These are phyloP conservation scores for Arbutus unedo DNA, from an alignment of 148 eudicot genomes.

Conservation along the genomic window DNA sequence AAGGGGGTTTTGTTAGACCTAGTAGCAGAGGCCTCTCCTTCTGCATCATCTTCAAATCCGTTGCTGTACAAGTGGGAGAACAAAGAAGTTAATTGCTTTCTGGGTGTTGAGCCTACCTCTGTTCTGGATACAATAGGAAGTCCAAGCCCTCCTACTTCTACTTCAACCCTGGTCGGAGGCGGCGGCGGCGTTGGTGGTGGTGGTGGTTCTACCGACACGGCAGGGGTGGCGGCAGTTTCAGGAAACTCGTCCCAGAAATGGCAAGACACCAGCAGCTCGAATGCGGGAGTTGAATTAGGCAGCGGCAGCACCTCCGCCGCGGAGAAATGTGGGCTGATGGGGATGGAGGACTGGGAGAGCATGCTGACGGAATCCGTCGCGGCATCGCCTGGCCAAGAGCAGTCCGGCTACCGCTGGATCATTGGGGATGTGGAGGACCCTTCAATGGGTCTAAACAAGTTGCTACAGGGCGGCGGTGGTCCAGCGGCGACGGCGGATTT, in stretches of 20 bases:
- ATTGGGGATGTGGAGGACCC: conserved; percentile 78
- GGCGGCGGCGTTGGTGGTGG: conserved; percentile 26
- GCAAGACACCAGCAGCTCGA: conserved; percentile 31
- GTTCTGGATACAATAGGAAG: conserved; percentile 66
- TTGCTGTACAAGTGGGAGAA: neutral
- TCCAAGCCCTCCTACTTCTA: conserved; percentile 63
- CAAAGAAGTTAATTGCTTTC: conserved; percentile 4
- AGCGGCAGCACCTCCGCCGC: conserved; percentile 16
- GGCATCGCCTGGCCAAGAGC: conserved; percentile 51
- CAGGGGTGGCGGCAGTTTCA: conserved; percentile 58
- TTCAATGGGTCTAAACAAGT: conserved; percentile 52
- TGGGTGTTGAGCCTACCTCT: conserved; percentile 56
- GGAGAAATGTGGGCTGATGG: conserved; percentile 40
- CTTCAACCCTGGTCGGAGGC: conserved; percentile 55
- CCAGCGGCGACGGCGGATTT: conserved; percentile 19
- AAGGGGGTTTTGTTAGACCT: conserved; percentile 39
- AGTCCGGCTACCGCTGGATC: conserved; percentile 58
- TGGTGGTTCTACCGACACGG: conserved; percentile 30
- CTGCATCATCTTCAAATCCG: conserved; percentile 15
- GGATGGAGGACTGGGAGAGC: conserved; percentile 79
- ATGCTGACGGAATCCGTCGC: conserved; percentile 46
- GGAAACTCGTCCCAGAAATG: conserved; percentile 46
- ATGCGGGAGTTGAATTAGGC: conserved; percentile 20
- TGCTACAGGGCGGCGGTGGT: conserved; percentile 43
- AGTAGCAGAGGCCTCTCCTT: conserved; percentile 22